Evolutionary conservation across 1,284 basidiomycete species (phyloP).

Genomic region (Exobasidium cylindrosporum): DNA sequence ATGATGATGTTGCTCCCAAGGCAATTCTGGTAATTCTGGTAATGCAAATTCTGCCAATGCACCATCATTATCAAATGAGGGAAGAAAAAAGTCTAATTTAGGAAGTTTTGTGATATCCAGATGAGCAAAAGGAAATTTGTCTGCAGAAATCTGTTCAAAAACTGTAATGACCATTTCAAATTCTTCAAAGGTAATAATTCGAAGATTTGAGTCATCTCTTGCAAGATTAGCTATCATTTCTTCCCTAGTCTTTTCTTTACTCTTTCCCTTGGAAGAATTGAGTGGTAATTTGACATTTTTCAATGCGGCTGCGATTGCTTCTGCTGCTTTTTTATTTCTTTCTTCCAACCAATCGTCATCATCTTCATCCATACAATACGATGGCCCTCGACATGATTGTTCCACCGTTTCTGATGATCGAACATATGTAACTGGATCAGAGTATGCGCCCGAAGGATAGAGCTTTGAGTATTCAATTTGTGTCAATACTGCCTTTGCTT

Average conservation of each 20-base stretch:
- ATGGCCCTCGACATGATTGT: slow-evolving; percentile 67
- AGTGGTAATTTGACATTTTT: slow-evolving; percentile 58
- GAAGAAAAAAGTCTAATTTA: slow-evolving; percentile 33
- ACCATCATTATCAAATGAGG: slow-evolving; percentile 43
- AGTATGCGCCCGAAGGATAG: slow-evolving; percentile 49
- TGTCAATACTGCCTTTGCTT: slow-evolving; percentile 40
- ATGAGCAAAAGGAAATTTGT: slow-evolving; percentile 83
- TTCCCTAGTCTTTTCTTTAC: slow-evolving; percentile 57
- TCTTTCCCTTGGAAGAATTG: slow-evolving; percentile 37
- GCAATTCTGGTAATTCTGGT: slow-evolving; percentile 41
- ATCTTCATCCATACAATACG: slow-evolving; percentile 93
- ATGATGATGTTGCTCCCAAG: slow-evolving; percentile 26
- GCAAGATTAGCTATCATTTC: slow-evolving; percentile 59
- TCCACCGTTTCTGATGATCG: slow-evolving; percentile 85
- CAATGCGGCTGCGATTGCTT: slow-evolving; percentile 75
- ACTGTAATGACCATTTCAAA: slow-evolving; percentile 94
- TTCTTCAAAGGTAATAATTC: slow-evolving; percentile 69
- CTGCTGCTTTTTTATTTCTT: slow-evolving; percentile 82
- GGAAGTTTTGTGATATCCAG: slow-evolving; percentile 58
- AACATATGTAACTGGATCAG: slow-evolving; percentile 66
- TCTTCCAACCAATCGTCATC: slow-evolving; percentile 90
- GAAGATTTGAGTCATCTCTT: slow-evolving; percentile 61
- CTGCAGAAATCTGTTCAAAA: slow-evolving; percentile 86
- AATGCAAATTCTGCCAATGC: slow-evolving; percentile 31
- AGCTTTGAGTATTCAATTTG: slow-evolving; percentile 36